Evolutionary conservation across 2,329 filamentous ascomycete species (phyloP), one percentile per base, ranked within the genome.

Genomic region (Drechslerella dactyloides): DNA sequence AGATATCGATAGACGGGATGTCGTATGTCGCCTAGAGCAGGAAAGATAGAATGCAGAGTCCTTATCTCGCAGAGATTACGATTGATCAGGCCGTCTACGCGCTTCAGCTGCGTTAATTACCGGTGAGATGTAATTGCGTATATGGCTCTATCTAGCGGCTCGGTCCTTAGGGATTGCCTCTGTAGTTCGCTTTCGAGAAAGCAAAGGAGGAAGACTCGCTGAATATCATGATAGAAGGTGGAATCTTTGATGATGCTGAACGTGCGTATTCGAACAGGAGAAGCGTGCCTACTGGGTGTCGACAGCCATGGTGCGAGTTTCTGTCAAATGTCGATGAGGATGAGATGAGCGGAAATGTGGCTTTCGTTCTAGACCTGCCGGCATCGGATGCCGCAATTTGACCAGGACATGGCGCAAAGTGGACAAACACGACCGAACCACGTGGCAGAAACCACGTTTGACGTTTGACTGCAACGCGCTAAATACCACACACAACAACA

Each of bases 161-260:
- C 50, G 37, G 50, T 33, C n/a, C 50, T 51, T 64, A 70, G 51
- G 66, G 66, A 33, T 70, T 70, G 24, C 66, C 66, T 60, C 66
- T 64, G 21, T 70, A 70, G 27, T 70, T 70, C 11, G 66, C 66
- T 50, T 70, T 70, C 35, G 66, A 70, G 59, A 70, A 70, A 64
- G 66, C 66, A 64, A 70, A 70, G 19, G 13, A 64, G 35, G 66
- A 64, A 50, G 66, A 64, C 54, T 70, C 66, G 21, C 37, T 55
- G 55, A 70, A 59, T 54, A 54, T 60, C 66, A 70, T 70, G 59
- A 58, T 63, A 54, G 44, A 27, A 23, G 33, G 23, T 58, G 53
- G 52, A 58, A 13, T 27, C 11, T 3, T 23, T 40, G 51, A 24
- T 33, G 35, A 15, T 46, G 30, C 56, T 33, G 27, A 33, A 33